Evolutionary conservation across 1,284 basidiomycete species (phyloP), one percentile per base, ranked within the genome.

Genomic region (Cystobasidiaceae sp.): DNA sequence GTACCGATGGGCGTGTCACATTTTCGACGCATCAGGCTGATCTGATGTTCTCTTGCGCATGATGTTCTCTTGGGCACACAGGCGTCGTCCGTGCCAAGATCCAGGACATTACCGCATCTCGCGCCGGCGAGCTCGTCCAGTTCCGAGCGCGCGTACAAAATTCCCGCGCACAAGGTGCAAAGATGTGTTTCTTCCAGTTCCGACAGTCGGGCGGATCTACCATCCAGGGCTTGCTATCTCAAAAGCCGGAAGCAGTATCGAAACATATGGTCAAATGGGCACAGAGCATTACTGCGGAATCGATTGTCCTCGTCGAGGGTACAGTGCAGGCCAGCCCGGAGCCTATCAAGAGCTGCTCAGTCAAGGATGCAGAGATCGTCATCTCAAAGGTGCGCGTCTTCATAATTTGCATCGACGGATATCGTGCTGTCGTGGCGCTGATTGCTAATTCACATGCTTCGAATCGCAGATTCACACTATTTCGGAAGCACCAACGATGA

Each of bases 181-280:
- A 94, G 81, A 92, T 97, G 84, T 89, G 90, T 58, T 99, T 99
- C 79, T 80, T 98, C 66, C 87, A 86, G 74, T 82, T 99, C 68
- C 88, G 96, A 65, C 93, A 98, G 77, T 39, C 43, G 23, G 64
- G 64, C n/a, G 27, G 23, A 51, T 33, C 90, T 75, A 90, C 93
- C 1, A 86, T 98, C 4, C 96, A 98, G 78, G 92, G 89, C 43
- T 81, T 97, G 17, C 80, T 97, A 51, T 81, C 83, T 43, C 85
- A 89, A 49, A 81, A 88, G 37, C 85, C 86, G 23, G 88, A 86
- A 66, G 87, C 87, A 71, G 83, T 98, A 17, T 97, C 92, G 70
- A 96, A 93, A 78, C 93, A 96, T 77, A 98, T 99, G 96, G 84
- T 92, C 61, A 97, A 94, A 79, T 98, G 89, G 87, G 85, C 88